Evolutionary conservation across 768 basidiomycete species (phyloP), one percentile per base, ranked within the genome.

Genomic region (Collybiopsis confluens): DNA sequence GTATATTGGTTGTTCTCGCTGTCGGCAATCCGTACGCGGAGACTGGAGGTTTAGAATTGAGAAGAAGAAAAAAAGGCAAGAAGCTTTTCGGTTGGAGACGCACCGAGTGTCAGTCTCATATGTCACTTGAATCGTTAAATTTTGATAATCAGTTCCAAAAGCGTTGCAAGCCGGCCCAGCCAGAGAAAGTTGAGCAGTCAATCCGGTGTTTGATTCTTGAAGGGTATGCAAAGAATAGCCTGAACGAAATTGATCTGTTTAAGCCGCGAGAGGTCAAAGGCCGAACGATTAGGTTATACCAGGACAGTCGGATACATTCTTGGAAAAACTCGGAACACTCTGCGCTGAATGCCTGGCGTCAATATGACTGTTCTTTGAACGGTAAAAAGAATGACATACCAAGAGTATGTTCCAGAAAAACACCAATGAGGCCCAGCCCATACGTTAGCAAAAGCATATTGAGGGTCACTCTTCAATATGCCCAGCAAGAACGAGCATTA

Each of bases 21-120:
- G 63, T 90, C 87, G 58, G 72, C 80, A 9, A 90, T 82, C 56
- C 85, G 80, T 40, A 89, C 83, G 49, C 81, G 88, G 3, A 89
- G 70, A 43, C 87, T 88, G 48, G 21, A 45, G 33, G 18, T 45
- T 11, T 37, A 20, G 37, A 4, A 48, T 8, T 35, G 10, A 35
- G 45, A 47, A n/a, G n/a, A 33, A 13, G 13, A 33, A 8, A 37
- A 33, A 5, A 13, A 33, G 6, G 6, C 35, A 1, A 3, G 11
- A 6, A 26, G 35, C 20, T 3, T 2, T 30, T 4, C 11, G 15
- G 8, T 11, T 16, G 23, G 24, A 35, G 24, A 62, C 68, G 41
- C 56, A 81, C 80, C 76, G 72, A 41, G 77, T 72, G 49, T 66
- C 66, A 18, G 76, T 78, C 64, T 88, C 85, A 60, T 88, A 88